Evolutionary conservation across 176 grass and related monocot species (phyloP).

Genomic region (Ensete glaucum): DNA sequence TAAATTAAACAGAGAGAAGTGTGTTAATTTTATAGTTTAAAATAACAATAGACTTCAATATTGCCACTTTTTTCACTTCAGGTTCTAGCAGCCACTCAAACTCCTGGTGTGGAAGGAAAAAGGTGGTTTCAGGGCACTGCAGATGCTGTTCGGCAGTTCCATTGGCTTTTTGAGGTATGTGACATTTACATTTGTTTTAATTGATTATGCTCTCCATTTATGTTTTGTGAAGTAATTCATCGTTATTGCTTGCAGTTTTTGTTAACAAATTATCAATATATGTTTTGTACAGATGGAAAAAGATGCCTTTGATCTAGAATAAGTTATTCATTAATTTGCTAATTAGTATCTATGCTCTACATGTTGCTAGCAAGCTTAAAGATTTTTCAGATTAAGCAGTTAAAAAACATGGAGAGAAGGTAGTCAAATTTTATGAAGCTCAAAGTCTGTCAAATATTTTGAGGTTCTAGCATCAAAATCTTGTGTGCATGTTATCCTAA

Average conservation of each 20-base stretch:
- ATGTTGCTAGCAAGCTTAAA: too few species aligned
- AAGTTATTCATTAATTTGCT: background rate
- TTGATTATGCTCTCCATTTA: background rate
- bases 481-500: too few species aligned
- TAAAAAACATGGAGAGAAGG: too few species aligned
- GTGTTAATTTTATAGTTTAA: background rate
- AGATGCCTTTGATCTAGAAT: background rate
- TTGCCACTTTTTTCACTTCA: slow-evolving; percentile 23
- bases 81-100: slow-evolving; percentile 89
- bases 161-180: slow-evolving; percentile 83
- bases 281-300: background rate
- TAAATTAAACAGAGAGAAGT: background rate
- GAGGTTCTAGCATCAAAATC: too few species aligned
- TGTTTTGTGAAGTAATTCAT: background rate
- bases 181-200: background rate
- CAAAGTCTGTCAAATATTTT: too few species aligned
- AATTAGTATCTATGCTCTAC: too few species aligned
- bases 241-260: background rate
- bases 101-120: slow-evolving; percentile 52
- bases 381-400: too few species aligned
- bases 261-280: background rate
- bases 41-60: background rate
- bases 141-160: slow-evolving; percentile 81
- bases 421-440: too few species aligned
- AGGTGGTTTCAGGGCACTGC: slow-evolving; percentile 89